Evolutionary conservation across 805 yeast genomes (phyloP).

Genomic region (Yarrowia osloensis): DNA sequence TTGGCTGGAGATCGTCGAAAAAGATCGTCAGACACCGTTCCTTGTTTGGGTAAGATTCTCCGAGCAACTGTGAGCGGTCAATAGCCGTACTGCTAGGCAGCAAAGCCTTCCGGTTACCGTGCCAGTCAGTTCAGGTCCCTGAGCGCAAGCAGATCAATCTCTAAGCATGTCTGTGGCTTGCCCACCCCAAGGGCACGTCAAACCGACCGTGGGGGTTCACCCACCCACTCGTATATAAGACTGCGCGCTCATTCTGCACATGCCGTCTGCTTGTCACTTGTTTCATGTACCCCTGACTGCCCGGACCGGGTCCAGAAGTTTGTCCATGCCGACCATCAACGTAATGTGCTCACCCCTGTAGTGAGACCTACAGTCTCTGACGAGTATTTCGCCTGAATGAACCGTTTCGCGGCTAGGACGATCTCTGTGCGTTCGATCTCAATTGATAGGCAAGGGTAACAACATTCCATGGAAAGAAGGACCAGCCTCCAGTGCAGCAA

Average conservation of each 20-base stretch:
- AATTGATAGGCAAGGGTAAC: background rate
- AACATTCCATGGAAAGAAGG: constrained; percentile 3
- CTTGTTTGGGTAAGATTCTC: background rate
- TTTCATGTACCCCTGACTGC: constrained; percentile 24
- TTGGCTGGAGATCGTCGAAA: background rate
- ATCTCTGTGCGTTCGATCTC: background rate
- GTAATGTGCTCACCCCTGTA: background rate
- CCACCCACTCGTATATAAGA: background rate
- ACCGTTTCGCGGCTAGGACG: background rate
- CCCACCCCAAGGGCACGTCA: background rate
- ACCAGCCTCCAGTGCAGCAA: background rate
- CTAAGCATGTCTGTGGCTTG: background rate
- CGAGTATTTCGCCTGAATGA: background rate
- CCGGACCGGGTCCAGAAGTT: background rate
- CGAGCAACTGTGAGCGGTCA: background rate
- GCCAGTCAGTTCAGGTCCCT: no score
- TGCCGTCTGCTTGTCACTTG: background rate
- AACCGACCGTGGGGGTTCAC: background rate
- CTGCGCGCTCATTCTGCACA: background rate
- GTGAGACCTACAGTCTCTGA: background rate
- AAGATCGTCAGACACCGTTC: constrained; percentile 4
- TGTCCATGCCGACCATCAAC: background rate
- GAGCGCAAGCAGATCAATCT: no score
- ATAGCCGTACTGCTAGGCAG: constrained; percentile 11
- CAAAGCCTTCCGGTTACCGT: no score